Evolutionary conservation across 441 rosid species (phyloP).

Genomic region (Macaranga tanarius): DNA sequence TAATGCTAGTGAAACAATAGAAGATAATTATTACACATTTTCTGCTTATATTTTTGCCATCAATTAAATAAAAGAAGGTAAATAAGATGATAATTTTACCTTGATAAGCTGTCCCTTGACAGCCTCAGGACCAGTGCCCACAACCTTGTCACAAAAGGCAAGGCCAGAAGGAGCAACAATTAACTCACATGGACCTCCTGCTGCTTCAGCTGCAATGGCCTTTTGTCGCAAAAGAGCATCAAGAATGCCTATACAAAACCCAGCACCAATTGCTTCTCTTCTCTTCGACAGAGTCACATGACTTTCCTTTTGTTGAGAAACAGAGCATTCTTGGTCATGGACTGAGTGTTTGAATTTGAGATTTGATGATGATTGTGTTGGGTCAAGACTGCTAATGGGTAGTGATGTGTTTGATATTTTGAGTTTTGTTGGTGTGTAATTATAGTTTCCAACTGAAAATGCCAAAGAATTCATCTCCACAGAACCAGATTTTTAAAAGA

Average conservation of each 20-base stretch:
- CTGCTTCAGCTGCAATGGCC: constrained; percentile 34
- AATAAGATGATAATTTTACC: constrained; percentile 32
- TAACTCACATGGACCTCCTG: constrained; percentile 50
- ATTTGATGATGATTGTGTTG: constrained; percentile 19
- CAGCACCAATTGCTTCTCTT: constrained; percentile 59
- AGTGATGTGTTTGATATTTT: constrained; percentile 20
- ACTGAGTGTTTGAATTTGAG: constrained; percentile 27
- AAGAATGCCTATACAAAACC: constrained; percentile 33
- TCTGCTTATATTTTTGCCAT: no score
- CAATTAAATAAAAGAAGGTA: no score
- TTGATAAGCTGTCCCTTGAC: constrained; percentile 80
- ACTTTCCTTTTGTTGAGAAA: constrained; percentile 24
- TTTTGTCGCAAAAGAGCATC: constrained; percentile 33
- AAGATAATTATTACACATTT: no score
- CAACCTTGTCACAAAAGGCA: constrained; percentile 74
- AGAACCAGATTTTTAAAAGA: constrained; percentile 20
- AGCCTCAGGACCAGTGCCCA: constrained; percentile 75
- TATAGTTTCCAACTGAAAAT: constrained; percentile 41
- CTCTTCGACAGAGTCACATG: constrained; percentile 36
- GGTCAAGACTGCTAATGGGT: constrained; percentile 6
- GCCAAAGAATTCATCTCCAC: constrained; percentile 56
- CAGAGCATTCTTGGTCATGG: constrained; percentile 20
- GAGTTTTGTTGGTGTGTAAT: constrained; percentile 28
- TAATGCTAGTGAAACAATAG: no score
- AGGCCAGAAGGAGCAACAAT: constrained; percentile 81